phyloP scores from a whole-genome alignment of 1,284 basidiomycete genomes.

The Gymnopus androsaceus region DNA sequence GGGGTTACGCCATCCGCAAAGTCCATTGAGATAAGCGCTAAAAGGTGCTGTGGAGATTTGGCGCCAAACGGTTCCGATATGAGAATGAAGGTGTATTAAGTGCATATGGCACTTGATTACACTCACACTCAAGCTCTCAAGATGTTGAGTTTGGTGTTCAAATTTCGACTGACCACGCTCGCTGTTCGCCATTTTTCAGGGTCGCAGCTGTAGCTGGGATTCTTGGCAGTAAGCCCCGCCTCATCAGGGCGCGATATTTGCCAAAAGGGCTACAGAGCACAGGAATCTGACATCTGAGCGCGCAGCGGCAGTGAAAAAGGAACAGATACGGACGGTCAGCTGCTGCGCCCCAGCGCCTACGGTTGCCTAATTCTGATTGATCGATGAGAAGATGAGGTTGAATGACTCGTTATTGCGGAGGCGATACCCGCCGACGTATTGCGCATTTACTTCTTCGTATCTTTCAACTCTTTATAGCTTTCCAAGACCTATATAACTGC shows the following conservation, averaged over 20 bases:
- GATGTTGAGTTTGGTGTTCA: too few species aligned
- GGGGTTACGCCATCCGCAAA: too few species aligned
- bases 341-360: background rate
- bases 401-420: constrained; percentile 13
- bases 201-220: background rate
- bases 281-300: background rate
- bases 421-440: constrained; percentile 12
- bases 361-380: background rate
- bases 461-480: background rate
- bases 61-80: too few species aligned
- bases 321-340: background rate
- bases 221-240: background rate
- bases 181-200: too few species aligned
- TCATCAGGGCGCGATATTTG: background rate
- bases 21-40: too few species aligned
- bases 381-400: background rate
- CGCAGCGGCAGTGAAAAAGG: background rate
- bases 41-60: too few species aligned
- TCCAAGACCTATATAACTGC: too few species aligned
- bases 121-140: too few species aligned
- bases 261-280: background rate
- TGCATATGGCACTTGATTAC: too few species aligned
- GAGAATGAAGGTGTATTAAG: too few species aligned
- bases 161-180: too few species aligned
- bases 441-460: background rate